Base-by-base conservation (phyloP, 148 eudicot genomes). In the Amaranthus hypochondriacus region DNA sequence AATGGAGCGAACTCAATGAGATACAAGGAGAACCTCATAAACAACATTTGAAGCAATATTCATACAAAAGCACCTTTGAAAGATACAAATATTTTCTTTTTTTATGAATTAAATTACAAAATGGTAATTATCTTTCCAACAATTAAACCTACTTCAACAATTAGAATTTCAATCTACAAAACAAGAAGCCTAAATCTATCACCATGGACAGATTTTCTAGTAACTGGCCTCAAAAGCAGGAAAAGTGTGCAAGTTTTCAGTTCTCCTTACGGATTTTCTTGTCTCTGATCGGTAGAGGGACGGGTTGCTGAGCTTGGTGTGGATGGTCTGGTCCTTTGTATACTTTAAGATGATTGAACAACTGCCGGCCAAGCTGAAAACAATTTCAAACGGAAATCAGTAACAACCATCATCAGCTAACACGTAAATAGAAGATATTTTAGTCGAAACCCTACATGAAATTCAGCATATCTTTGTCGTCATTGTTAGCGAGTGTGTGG, bases 331-430 rank as follows among this genome's bases (percentile, higher is more conserved):
- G 84, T 5, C 99, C 99, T 64, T 77, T 80, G 81, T 96, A 96
- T 62, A 96, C 96, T 88, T 96, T 92, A 5, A 96, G 96, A 80
- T 96, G 99, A 86, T 82, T 89, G 78, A 96, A 96, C 51, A 96
- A 73, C 15, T 81, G 63, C 58, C 99, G 88, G 6, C 99, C 97
- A 44, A 96, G 94, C 97, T 96, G 96, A 77, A 51, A 28, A 72
- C 13, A 4, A 47, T 18, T 5, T 8, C 3, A 15, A 48, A 55
- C 5, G 48, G 50, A 47, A 14, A n/a, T 13, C 3, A 65, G 1
- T 8, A 39, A 6, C 48, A 48, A 8, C 28, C 39, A 42, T 50
- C 44, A 39, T 68, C 66, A 66, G 48, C 51, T 47, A 48, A 46
- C 69, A 53, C 44, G 3, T 39, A 4, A 73, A 52, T 4, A 43